Evolutionary conservation across 2,329 filamentous ascomycete genomes (phyloP).

Genomic region (Nemania diffusa): DNA sequence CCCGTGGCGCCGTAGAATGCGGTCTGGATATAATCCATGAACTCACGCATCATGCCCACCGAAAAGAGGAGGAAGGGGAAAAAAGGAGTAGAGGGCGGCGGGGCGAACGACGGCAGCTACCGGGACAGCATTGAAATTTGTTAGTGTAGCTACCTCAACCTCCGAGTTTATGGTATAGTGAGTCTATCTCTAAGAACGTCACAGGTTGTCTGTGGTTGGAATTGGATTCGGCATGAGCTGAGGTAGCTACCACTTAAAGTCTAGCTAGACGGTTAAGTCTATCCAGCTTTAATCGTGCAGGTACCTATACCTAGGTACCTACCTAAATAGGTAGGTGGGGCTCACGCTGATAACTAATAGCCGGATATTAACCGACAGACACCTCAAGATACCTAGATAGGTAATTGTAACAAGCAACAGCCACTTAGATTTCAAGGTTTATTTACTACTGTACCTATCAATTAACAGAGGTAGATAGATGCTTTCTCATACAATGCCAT

Average conservation of each 20-base stretch:
- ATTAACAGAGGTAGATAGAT: too few relatives aligned
- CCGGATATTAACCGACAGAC: not conserved
- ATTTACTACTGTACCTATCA: too few relatives aligned
- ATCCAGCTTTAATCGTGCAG: too few relatives aligned
- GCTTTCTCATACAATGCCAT: too few relatives aligned
- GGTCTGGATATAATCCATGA: slow-evolving; percentile 96
- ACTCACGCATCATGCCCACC: slow-evolving; percentile 77
- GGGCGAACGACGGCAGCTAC: slow-evolving; percentile 20
- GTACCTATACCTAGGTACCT: not conserved
- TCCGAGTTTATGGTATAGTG: not conserved
- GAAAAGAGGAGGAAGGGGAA: slow-evolving; percentile 23
- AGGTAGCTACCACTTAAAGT: not conserved
- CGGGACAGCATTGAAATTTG: slow-evolving; percentile 24
- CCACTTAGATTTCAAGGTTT: too few relatives aligned
- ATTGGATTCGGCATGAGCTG: not conserved
- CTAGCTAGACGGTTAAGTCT: too few relatives aligned
- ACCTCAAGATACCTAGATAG: too few relatives aligned
- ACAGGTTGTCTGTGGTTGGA: not conserved
- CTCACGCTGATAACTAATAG: not conserved
- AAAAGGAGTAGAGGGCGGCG: not conserved
- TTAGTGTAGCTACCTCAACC: not conserved
- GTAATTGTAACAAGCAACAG: too few relatives aligned
- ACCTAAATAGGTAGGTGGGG: not conserved
- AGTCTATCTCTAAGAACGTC: too few relatives aligned
- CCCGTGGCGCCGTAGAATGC: slow-evolving; percentile 87